phyloP scores from a whole-genome alignment of 345 rosid species.

The Firmiana major region DNA sequence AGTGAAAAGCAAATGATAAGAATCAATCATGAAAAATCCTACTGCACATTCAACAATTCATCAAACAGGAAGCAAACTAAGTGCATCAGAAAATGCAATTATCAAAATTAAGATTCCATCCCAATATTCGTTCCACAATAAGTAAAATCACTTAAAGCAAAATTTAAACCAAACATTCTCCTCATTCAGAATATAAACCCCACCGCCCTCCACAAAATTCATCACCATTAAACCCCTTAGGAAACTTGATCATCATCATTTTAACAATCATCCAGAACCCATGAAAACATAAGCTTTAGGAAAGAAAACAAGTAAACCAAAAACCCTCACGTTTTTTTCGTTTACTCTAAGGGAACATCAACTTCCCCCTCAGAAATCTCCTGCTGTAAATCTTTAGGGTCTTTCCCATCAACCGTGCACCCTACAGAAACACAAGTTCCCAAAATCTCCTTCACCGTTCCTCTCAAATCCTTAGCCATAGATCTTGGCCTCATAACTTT shows the following conservation, averaged over 20 bases:
- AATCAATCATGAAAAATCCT: neutral
- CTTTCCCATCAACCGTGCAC: slow-evolving; percentile 71
- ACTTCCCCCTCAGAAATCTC: slow-evolving; percentile 64
- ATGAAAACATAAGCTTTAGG: slow-evolving; percentile 14
- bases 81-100: neutral
- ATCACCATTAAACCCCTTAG: neutral
- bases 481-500: slow-evolving; percentile 68
- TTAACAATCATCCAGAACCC: slow-evolving; percentile 33
- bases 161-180: slow-evolving; percentile 21
- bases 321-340: neutral
- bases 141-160: neutral
- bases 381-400: slow-evolving; percentile 61
- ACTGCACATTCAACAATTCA: neutral
- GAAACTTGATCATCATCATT: slow-evolving; percentile 16
- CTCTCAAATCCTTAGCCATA: slow-evolving; percentile 60
- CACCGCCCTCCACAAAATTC: neutral
- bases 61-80: neutral
- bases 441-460: slow-evolving; percentile 67
- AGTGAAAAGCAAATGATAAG: neutral
- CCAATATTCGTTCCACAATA: neutral
- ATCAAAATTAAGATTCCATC: neutral
- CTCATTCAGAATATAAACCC: slow-evolving; percentile 10
- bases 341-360: slow-evolving; percentile 50
- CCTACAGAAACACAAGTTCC: slow-evolving; percentile 80
- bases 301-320: slow-evolving; percentile 14